Evolutionary conservation across 2,329 filamentous ascomycete species (phyloP).

Genomic region (Aspergillus calidoustus): DNA sequence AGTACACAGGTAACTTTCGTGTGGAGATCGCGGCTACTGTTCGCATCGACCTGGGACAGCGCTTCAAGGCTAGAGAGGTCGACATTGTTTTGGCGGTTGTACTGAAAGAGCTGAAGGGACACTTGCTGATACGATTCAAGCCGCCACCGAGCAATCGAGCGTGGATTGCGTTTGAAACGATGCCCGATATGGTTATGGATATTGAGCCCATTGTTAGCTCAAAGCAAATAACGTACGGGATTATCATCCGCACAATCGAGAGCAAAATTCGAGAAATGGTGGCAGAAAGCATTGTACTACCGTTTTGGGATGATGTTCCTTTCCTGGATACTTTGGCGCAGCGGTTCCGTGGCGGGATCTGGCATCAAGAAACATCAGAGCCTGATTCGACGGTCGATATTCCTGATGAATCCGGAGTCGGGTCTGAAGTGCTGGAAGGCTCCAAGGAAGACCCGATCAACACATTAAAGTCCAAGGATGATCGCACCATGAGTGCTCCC

Average conservation of each 20-base stretch:
- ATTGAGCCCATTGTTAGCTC: slow-evolving; percentile 95
- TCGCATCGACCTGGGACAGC: slow-evolving; percentile 83
- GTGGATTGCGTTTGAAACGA: slow-evolving; percentile 95
- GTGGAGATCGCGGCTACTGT: slow-evolving; percentile 92
- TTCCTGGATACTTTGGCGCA: slow-evolving; percentile 84
- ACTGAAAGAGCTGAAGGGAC: slow-evolving; percentile 82
- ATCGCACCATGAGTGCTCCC: slow-evolving; percentile 41
- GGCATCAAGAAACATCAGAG: slow-evolving; percentile 55
- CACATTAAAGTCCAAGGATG: slow-evolving; percentile 38
- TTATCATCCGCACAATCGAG: slow-evolving; percentile 92
- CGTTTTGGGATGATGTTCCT: slow-evolving; percentile 95
- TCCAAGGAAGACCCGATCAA: slow-evolving; percentile 30
- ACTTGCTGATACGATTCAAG: slow-evolving; percentile 84
- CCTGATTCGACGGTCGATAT: slow-evolving; percentile 43
- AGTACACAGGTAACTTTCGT: slow-evolving; percentile 86
- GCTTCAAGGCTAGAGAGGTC: slow-evolving; percentile 89
- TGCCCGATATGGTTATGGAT: slow-evolving; percentile 91
- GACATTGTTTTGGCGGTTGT: slow-evolving; percentile 86
- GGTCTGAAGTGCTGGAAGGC: slow-evolving; percentile 27
- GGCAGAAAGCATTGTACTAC: slow-evolving; percentile 85
- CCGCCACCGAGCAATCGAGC: slow-evolving; percentile 91
- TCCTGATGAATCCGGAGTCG: slow-evolving; percentile 39
- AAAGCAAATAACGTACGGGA: slow-evolving; percentile 90
- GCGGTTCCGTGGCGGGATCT: slow-evolving; percentile 83
- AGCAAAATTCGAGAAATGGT: slow-evolving; percentile 93